Conservation (phyloP, 805 yeast species). For the Wickerhamiella allomyrinae region DNA sequence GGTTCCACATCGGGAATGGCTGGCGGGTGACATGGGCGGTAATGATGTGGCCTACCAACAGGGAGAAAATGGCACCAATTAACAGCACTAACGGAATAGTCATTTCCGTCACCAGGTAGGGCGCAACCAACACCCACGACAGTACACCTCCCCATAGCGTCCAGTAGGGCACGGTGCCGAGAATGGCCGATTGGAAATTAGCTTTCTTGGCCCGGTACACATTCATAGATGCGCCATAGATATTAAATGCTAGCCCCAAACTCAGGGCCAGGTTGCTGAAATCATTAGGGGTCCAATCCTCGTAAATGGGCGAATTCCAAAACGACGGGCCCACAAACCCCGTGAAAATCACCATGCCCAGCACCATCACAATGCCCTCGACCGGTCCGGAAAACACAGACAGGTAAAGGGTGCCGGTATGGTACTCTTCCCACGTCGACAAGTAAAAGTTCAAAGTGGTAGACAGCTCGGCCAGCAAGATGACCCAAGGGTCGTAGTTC, state of each 20-base stretch:
- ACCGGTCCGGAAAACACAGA: conserved; percentile 86
- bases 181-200: conserved; percentile 23
- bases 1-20: conserved; percentile 52
- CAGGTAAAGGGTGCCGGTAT: conserved; percentile 68
- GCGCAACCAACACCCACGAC: conserved; percentile 33
- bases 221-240: conserved; percentile 43
- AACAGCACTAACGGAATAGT: conserved; percentile 34
- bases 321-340: conserved; percentile 55
- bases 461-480: conserved; percentile 19
- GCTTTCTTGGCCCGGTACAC: conserved; percentile 24
- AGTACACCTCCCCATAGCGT: conserved; percentile 39
- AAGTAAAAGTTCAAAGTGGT: conserved; percentile 52
- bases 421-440: conserved; percentile 92
- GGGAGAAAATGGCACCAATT: conserved; percentile 64
- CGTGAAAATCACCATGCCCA: conserved; percentile 41
- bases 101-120: conserved; percentile 27
- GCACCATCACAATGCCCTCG: conserved; percentile 68
- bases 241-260: conserved; percentile 40
- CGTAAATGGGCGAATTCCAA: conserved; percentile 40
- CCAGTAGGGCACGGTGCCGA: conserved; percentile 50
- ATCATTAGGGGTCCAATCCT: conserved; percentile 27
- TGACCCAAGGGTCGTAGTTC: conserved; percentile 55
- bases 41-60: conserved; percentile 82
- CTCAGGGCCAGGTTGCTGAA: conserved; percentile 16
- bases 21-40: conserved; percentile 74